These are phyloP conservation scores for Cystofilobasidium ferigula DNA, from an alignment of 768 basidiomycete genomes.

Conservation along the genomic window DNA sequence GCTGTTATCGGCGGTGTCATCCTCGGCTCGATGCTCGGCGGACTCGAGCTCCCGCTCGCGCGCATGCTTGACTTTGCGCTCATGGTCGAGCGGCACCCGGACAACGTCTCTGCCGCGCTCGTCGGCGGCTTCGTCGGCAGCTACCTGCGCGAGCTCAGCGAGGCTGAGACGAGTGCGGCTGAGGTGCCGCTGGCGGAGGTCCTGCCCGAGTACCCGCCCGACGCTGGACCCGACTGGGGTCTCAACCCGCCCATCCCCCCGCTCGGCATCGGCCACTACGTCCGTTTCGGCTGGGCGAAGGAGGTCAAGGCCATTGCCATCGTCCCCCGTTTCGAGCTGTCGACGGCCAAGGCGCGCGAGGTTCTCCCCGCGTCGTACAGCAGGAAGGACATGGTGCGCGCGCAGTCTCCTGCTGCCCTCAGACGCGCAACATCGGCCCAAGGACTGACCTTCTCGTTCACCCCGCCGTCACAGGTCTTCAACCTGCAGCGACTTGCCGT, in stretches of 20 bases:
- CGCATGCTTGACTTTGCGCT: constrained; percentile 89
- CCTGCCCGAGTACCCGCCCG: constrained; percentile 84
- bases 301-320: constrained; percentile 85
- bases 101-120: constrained; percentile 95
- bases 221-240: constrained; percentile 88
- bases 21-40: constrained; percentile 70
- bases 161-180: constrained; percentile 65
- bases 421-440: background rate
- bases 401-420: background rate
- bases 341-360: constrained; percentile 83
- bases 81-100: constrained; percentile 98
- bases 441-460: background rate
- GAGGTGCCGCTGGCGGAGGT: constrained; percentile 92
- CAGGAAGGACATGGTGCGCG: constrained; percentile 72
- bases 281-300: constrained; percentile 74
- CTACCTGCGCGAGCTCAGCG: constrained; percentile 81
- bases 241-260: constrained; percentile 77
- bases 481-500: constrained; percentile 94
- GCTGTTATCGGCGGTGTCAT: constrained; percentile 97
- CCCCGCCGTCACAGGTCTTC: constrained; percentile 58
- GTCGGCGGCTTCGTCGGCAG: constrained; percentile 95
- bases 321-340: constrained; percentile 88
- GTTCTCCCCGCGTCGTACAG: constrained; percentile 78
- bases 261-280: constrained; percentile 80
- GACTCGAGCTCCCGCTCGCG: constrained; percentile 54